These are phyloP conservation scores for Hypholoma fasciculare DNA, from an alignment of 768 basidiomycete species.

Conservation along the genomic window DNA sequence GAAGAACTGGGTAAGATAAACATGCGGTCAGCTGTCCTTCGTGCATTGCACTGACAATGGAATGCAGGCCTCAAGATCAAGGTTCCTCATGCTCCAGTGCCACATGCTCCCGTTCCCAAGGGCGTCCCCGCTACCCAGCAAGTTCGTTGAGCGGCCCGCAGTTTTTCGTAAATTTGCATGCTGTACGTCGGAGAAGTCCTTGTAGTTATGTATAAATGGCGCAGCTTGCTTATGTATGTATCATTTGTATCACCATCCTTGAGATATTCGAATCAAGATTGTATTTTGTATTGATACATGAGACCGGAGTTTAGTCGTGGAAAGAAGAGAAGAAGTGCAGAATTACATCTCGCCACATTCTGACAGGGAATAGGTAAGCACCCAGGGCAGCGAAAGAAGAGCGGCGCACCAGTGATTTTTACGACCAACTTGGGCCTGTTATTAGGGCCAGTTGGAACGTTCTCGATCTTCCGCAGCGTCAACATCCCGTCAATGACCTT, in stretches of 20 bases:
- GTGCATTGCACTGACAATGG: not conserved
- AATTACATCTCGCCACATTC: conserved; percentile 63
- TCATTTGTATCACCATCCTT: not conserved
- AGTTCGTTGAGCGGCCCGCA: conserved; percentile 32
- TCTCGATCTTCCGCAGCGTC: conserved; percentile 94
- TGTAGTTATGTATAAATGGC: not conserved
- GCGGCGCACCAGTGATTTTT: conserved; percentile 75
- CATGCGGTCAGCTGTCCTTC: not conserved
- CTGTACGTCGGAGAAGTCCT: too few species aligned
- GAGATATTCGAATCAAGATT: conserved; percentile 1
- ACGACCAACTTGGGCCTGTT: conserved; percentile 88
- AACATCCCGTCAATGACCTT: conserved; percentile 92
- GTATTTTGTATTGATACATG: conserved; percentile 1
- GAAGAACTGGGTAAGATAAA: conserved; percentile 58
- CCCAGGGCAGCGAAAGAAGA: not conserved
- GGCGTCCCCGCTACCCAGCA: conserved; percentile 51
- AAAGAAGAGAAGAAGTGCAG: too few species aligned
- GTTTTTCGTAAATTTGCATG: not conserved
- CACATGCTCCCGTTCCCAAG: conserved; percentile 61
- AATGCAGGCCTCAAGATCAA: conserved; percentile 57
- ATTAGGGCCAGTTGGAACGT: conserved; percentile 89
- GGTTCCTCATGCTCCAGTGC: conserved; percentile 66
- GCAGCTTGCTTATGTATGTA: not conserved
- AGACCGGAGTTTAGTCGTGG: not conserved
- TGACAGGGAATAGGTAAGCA: conserved; percentile 17